Base-by-base conservation (phyloP, 345 rosid genomes). In the Aegle marmelos region DNA sequence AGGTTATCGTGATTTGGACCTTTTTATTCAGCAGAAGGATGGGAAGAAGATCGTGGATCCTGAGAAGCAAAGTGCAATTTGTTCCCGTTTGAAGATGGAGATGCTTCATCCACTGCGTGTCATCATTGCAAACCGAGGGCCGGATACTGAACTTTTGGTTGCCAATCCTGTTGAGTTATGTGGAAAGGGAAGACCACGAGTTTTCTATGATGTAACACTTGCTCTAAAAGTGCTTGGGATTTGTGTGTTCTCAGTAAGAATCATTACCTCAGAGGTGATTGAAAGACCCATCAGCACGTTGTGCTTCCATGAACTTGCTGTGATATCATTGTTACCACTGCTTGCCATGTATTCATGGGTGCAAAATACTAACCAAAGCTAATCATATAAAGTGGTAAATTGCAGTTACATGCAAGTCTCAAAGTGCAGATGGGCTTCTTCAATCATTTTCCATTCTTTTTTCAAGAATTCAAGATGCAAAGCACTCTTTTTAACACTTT, bases 101-200 rank as follows among this genome's bases (percentile, higher is more conserved):
- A 87, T 92, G 94, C 91, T 92, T 84, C 97, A 94, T 60, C 97
- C 97, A 25, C 75, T 92, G 58, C 88, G 96, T 4, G 97, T 91
- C 39, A 86, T 91, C 41, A 83, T 92, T 73, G 82, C 94, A 28
- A 86, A 88, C 79, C 88, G 91, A 76, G 98, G 97, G 27, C 95
- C 93, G 22, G 96, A 92, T 81, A 87, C 90, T 9, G 97, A 94
- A 79, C 90, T 94, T 70, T 9, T 94, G 82, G 94, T 93, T 68
- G 97, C 95, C 60, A 93, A 91, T 82, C 98, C 97, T 39, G 98
- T 91, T 50, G 97, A 94, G 83, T 78, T 89, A 78, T 94, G 93
- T 66, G 95, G 97, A 59, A 85, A 81, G 59, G 97, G 97, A 81
- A 88, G 98, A 68, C 98, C 98, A 2, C 85, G 91, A 53, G 97